Conservation (phyloP, 805 yeast genomes). For the Hanseniaspora hatyaiensis region DNA sequence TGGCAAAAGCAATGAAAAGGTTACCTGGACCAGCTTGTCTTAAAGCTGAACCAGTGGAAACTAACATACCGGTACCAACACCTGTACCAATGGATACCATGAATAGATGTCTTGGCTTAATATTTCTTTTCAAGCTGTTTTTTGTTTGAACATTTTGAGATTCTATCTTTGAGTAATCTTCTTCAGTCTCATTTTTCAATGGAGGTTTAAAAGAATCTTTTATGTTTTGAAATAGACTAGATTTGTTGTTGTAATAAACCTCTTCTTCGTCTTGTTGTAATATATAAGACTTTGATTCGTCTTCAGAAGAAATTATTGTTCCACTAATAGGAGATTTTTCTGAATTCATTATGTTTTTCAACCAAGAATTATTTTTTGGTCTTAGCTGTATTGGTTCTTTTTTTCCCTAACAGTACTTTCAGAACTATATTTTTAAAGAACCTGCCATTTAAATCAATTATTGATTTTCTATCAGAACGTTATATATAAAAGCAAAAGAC, state of each 20-base stretch:
- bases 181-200: neutral
- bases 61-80: slow-evolving; percentile 64
- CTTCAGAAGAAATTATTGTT: neutral
- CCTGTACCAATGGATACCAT: slow-evolving; percentile 38
- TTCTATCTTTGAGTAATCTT: neutral
- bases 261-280: neutral
- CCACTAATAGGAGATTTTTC: neutral
- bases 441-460: no score
- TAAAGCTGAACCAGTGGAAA: slow-evolving; percentile 54
- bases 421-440: no score
- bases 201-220: slow-evolving; percentile 13
- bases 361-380: no score
- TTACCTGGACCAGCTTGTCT: slow-evolving; percentile 55
- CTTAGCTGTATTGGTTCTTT: no score
- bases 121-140: slow-evolving; percentile 2
- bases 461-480: no score
- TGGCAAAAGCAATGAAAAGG: slow-evolving; percentile 43
- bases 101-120: slow-evolving; percentile 15
- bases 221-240: slow-evolving; percentile 3
- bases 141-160: slow-evolving; percentile 1
- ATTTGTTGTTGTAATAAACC: neutral
- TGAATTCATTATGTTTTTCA: no score
- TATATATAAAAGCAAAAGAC: no score
- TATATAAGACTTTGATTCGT: neutral
- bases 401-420: no score